A percentile compares a stretch with the other conserved stretches of the same genome.
Conservation (phyloP, 2,329 filamentous ascomycete genomes). For the Exophiala aquamarina region DNA sequence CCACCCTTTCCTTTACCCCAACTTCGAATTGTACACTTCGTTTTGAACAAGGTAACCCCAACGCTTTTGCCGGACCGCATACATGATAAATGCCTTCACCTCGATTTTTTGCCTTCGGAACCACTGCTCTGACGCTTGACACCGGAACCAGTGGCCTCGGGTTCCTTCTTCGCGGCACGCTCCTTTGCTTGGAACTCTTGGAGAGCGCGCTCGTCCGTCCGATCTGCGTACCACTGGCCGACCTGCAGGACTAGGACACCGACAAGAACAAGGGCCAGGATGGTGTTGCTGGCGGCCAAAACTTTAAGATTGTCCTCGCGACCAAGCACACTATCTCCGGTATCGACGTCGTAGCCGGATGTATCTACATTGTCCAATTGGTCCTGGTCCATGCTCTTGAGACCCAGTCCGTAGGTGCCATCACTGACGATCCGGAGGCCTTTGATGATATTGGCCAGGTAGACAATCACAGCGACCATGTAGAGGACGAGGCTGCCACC, state of each 20-base stretch:
- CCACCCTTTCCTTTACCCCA: no score
- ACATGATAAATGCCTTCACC: not conserved
- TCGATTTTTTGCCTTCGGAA: slow-evolving; percentile 32
- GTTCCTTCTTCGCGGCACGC: slow-evolving; percentile 19
- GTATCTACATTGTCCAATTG: slow-evolving; percentile 37
- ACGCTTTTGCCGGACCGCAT: not conserved
- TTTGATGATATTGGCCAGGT: slow-evolving; percentile 95
- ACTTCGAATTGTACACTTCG: no score
- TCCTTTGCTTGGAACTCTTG: slow-evolving; percentile 51
- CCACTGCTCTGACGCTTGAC: slow-evolving; percentile 30
- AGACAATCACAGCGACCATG: slow-evolving; percentile 86
- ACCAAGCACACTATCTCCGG: slow-evolving; percentile 62
- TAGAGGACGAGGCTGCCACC: slow-evolving; percentile 71
- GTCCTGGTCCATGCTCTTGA: slow-evolving; percentile 26
- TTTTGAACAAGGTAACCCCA: no score
- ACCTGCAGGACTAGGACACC: slow-evolving; percentile 91
- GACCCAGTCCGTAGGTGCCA: slow-evolving; percentile 59
- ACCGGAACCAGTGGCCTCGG: slow-evolving; percentile 10
- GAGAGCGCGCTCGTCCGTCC: slow-evolving; percentile 82
- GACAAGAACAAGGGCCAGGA: slow-evolving; percentile 85
- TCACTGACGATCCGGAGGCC: slow-evolving; percentile 79
- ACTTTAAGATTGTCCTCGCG: slow-evolving; percentile 90
- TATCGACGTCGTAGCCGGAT: slow-evolving; percentile 26
- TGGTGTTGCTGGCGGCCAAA: slow-evolving; percentile 91
- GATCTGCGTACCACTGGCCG: slow-evolving; percentile 97